Percentiles rank a stretch among this genome's conserved stretches.
These are phyloP conservation scores for Lunasporangiospora selenospora DNA, from an alignment of 192 early-diverging fungal genomes.

Conservation along the genomic window DNA sequence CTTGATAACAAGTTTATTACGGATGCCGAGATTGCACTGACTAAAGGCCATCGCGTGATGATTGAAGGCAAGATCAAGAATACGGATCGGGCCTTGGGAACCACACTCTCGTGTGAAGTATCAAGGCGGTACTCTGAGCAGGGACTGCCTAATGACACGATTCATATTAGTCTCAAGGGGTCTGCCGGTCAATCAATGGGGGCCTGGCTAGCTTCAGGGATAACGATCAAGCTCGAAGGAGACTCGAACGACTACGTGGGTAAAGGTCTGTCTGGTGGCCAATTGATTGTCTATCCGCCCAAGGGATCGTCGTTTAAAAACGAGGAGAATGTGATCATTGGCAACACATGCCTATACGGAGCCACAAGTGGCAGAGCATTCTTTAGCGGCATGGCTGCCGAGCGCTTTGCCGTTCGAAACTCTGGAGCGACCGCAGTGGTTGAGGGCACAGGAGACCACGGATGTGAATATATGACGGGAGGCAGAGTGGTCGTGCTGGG, in stretches of 20 bases:
- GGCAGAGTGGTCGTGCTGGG: constrained; percentile 88
- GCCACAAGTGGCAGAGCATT: constrained; percentile 88
- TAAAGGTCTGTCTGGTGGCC: constrained; percentile 94
- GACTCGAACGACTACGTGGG: constrained; percentile 98
- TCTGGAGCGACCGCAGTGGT: constrained; percentile 91
- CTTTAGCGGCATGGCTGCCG: constrained; percentile 88
- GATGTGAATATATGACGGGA: constrained; percentile 98
- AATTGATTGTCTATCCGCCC: constrained; percentile 86
- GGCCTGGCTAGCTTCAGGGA: constrained; percentile 85
- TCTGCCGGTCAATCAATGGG: constrained; percentile 94
- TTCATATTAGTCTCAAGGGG: constrained; percentile 82
- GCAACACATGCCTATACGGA: constrained; percentile 95
- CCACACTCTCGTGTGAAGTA: constrained; percentile 86
- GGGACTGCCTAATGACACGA: constrained; percentile 82
- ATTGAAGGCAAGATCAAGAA: constrained; percentile 74
- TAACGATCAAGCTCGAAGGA: constrained; percentile 90
- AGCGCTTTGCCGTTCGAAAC: constrained; percentile 94
- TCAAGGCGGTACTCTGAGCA: constrained; percentile 74
- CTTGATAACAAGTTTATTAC: constrained; percentile 85
- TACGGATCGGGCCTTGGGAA: constrained; percentile 90
- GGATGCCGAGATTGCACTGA: constrained; percentile 70
- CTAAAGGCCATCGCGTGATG: constrained; percentile 50
- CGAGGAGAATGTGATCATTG: constrained; percentile 86
- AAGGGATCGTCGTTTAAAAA: constrained; percentile 71
- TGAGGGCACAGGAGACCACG: constrained; percentile 94